Base-by-base conservation (phyloP, 2,329 filamentous ascomycete genomes). In the Xylariaceae sp. region DNA sequence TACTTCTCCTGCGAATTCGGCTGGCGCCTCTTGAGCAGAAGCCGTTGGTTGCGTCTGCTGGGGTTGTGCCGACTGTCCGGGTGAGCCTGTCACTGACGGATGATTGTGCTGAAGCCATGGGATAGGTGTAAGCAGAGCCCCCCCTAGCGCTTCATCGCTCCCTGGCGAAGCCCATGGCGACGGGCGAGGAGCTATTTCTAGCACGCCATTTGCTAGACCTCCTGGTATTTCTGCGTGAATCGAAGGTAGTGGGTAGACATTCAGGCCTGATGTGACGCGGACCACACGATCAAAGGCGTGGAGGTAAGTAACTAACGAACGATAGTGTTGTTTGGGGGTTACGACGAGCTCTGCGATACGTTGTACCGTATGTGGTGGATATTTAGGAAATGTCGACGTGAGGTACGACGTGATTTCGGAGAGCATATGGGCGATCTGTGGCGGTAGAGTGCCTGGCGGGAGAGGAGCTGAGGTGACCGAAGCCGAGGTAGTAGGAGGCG, bases 331-430 rank as follows among this genome's bases (percentile, higher is more conserved):
- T 58, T 80, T 88, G 1, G 95, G 95, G 23, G 81, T 76, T 31
- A 96, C 80, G 4, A 96, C 79, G 26, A 98, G 87, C 78, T 99
- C 95, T 19, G 92, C 87, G 19, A 99, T 83, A 34, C 95, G 89
- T 76, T 99, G 95, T 60, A 97, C 84, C 3, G 95, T 98, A 73
- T 98, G 92, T 0, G 95, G 95, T 1, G 95, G 94, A 66, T 90
- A 84, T 3, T 80, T 78, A 19, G 84, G 71, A 74, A 99, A 99
- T 64, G 83, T 84, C 2, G 79, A 80, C 46, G 75, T 79, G 34
- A 96, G 79, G 14, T 87, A 86, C 5, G 75, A 74, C 34, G 76
- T 81, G 63, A 91, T 87, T 55, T 84, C 84, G 57, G 75, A 71
- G 43, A 91, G 76, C 70, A 91, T 84, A 51, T 82, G 79, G 55